Conservation (phyloP, 352 stramenopile genomes). For the Phytophthora pinifolia region DNA sequence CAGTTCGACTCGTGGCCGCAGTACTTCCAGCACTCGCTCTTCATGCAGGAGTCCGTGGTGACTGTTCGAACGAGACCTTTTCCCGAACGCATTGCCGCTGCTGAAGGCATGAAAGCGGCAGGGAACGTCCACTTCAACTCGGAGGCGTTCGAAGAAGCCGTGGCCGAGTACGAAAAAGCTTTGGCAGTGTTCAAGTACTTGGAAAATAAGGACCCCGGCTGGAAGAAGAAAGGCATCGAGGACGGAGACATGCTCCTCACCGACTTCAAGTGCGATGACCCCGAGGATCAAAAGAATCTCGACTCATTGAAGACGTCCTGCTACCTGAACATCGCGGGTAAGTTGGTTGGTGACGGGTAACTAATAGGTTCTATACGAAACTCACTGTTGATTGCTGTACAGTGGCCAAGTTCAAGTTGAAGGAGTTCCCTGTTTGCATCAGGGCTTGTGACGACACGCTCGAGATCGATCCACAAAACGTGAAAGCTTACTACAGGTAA, state of each 20-base stretch:
- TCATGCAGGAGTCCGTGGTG: constrained; percentile 80
- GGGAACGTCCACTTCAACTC: constrained; percentile 65
- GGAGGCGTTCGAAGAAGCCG: constrained; percentile 60
- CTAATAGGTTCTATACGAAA: background rate
- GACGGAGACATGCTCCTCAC: constrained; percentile 66
- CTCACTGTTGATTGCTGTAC: background rate
- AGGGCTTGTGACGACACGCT: constrained; percentile 72
- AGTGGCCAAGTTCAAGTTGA: constrained; percentile 83
- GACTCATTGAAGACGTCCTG: constrained; percentile 63
- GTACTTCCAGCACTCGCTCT: constrained; percentile 88
- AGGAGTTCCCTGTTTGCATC: constrained; percentile 63
- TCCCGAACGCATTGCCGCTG: constrained; percentile 50
- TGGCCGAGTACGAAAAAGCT: constrained; percentile 84
- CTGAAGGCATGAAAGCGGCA: constrained; percentile 63
- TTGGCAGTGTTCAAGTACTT: constrained; percentile 83
- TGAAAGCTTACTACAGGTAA: constrained; percentile 84
- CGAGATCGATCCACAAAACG: constrained; percentile 52
- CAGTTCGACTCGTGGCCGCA: constrained; percentile 77
- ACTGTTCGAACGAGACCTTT: constrained; percentile 47
- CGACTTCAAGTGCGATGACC: constrained; percentile 55
- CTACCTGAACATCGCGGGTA: constrained; percentile 84
- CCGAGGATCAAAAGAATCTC: constrained; percentile 44
- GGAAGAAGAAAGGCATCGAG: constrained; percentile 89
- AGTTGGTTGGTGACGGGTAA: background rate
- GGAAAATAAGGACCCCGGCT: constrained; percentile 76